Conservation (phyloP, 2,329 filamentous ascomycete species). For the Aspergillus calidoustus region DNA sequence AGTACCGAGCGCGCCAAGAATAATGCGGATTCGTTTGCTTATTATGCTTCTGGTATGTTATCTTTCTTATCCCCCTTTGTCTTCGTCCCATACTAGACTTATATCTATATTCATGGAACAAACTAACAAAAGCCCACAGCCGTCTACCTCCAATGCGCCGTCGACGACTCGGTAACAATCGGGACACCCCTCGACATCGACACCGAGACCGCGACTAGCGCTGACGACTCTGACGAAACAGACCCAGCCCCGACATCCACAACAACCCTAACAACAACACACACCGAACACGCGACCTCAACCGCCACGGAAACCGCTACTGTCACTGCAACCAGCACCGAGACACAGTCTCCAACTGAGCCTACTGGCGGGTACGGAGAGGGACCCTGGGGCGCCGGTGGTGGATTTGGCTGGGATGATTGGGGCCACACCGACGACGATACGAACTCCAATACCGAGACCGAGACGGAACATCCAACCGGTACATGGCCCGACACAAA, state of each 20-base stretch:
- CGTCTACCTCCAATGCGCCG: background rate
- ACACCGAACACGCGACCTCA: background rate
- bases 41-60: constrained; percentile 22
- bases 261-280: background rate
- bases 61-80: background rate
- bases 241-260: background rate
- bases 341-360: background rate
- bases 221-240: too few relatives aligned
- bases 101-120: too few relatives aligned
- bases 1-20: constrained; percentile 14
- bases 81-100: too few relatives aligned
- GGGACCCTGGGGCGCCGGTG: background rate
- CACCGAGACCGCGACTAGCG: background rate
- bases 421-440: background rate
- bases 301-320: background rate
- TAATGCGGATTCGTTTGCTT: constrained; percentile 25
- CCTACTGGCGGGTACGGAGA: too few relatives aligned
- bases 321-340: background rate
- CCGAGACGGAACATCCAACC: too few relatives aligned
- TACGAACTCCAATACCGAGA: background rate
- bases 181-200: background rate
- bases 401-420: background rate
- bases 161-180: background rate
- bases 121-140: too few relatives aligned
- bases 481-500: background rate